phyloP scores from a whole-genome alignment of 2,329 filamentous ascomycete species.

The Eutypella sp. region DNA sequence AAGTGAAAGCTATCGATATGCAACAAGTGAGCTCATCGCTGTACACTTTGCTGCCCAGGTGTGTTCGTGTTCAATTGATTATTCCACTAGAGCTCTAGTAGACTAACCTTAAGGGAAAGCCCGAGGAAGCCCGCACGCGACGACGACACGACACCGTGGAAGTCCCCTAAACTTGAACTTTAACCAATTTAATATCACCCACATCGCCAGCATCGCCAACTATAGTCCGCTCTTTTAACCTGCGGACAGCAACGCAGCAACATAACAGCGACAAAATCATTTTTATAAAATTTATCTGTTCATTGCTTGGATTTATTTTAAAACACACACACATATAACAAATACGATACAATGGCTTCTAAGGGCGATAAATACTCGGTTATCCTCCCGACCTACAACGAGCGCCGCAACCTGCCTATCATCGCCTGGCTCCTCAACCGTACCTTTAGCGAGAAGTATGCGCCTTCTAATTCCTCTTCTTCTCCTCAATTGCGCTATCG shows the following conservation, averaged over 20 bases:
- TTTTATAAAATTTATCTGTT: no score
- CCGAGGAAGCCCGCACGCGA: no score
- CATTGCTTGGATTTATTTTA: no score
- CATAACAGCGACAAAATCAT: no score
- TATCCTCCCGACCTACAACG: constrained; percentile 97
- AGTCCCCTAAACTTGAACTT: not conserved
- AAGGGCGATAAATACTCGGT: constrained; percentile 76
- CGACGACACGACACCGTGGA: no score
- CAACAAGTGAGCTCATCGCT: no score
- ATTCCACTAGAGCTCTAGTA: no score
- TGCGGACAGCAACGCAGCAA: constrained; percentile 1
- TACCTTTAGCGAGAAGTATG: constrained; percentile 84
- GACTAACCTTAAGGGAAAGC: no score
- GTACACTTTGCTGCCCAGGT: no score
- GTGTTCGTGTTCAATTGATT: constrained; percentile 20
- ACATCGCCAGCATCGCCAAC: constrained; percentile 15
- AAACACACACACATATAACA: not conserved
- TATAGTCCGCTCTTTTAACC: constrained; percentile 23
- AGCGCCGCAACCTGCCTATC: constrained; percentile 94
- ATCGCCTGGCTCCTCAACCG: constrained; percentile 90
- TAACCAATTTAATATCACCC: not conserved
- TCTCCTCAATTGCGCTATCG: constrained; percentile 1
- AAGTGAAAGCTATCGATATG: no score
- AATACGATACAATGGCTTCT: constrained; percentile 39
- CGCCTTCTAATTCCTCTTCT: not conserved